Conservation (phyloP, 2,329 filamentous ascomycete species). For the Penicillium glabrum region DNA sequence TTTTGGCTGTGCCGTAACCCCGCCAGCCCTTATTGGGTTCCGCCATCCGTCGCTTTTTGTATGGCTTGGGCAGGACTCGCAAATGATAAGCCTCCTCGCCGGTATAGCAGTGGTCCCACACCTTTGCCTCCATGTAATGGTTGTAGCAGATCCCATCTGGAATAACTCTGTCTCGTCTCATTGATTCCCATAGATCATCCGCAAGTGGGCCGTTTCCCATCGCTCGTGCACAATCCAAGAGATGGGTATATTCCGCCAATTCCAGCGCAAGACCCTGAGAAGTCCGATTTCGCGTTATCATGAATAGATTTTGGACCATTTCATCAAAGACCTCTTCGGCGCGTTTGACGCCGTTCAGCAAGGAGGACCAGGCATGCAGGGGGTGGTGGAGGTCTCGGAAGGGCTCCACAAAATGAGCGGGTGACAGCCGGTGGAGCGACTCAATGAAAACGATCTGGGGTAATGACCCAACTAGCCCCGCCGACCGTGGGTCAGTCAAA, state of each 20-base stretch:
- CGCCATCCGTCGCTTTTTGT: slow-evolving; percentile 28
- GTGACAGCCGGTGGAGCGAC: slow-evolving; percentile 63
- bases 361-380: slow-evolving; percentile 50
- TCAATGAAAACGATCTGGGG: slow-evolving; percentile 62
- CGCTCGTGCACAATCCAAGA: slow-evolving; percentile 53
- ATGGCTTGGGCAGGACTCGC: slow-evolving; percentile 33
- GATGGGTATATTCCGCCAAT: slow-evolving; percentile 51
- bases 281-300: slow-evolving; percentile 40
- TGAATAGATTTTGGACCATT: slow-evolving; percentile 39
- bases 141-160: slow-evolving; percentile 50
- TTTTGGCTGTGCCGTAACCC: slow-evolving; percentile 30
- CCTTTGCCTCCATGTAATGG: slow-evolving; percentile 51
- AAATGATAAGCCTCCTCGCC: slow-evolving; percentile 42
- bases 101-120: slow-evolving; percentile 47
- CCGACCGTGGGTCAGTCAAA: slow-evolving; percentile 33
- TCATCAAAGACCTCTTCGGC: slow-evolving; percentile 40
- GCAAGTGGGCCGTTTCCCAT: slow-evolving; percentile 49
- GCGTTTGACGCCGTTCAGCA: slow-evolving; percentile 43
- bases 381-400: slow-evolving; percentile 49
- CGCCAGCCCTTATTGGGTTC: slow-evolving; percentile 22
- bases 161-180: slow-evolving; percentile 29
- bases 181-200: slow-evolving; percentile 47
- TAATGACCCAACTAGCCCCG: slow-evolving; percentile 39
- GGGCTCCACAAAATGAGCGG: slow-evolving; percentile 50
- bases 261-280: slow-evolving; percentile 38